Evolutionary conservation across 495 filamentous ascomycete genomes (phyloP).

Genomic region (Trichoderma reesei): DNA sequence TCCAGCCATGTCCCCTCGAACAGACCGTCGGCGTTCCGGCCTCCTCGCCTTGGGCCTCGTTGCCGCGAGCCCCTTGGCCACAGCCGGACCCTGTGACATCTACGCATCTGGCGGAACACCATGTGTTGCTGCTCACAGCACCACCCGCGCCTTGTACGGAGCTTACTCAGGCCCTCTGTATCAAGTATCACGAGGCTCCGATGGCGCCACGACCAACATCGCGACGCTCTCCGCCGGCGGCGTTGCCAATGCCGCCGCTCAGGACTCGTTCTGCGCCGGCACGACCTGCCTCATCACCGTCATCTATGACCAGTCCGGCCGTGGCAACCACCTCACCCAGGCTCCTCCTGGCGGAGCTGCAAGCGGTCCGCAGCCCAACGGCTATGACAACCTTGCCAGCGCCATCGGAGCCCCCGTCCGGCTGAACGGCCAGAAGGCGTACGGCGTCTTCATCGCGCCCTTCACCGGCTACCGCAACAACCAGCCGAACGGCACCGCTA

Average conservation of each 20-base stretch:
- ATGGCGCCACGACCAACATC: slow-evolving; percentile 39
- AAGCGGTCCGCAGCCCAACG: slow-evolving; percentile 38
- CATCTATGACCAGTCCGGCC: slow-evolving; percentile 52
- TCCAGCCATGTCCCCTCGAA: neutral
- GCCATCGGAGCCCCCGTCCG: slow-evolving; percentile 48
- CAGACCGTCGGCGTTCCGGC: neutral
- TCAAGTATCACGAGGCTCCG: slow-evolving; percentile 46
- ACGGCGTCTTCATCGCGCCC: slow-evolving; percentile 48
- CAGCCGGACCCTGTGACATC: slow-evolving; percentile 48
- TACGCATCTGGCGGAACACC: slow-evolving; percentile 43
- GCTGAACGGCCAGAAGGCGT: slow-evolving; percentile 47
- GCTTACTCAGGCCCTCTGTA: slow-evolving; percentile 43
- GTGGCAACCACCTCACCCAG: slow-evolving; percentile 46
- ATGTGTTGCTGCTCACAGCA: slow-evolving; percentile 50
- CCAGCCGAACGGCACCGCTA: slow-evolving; percentile 37
- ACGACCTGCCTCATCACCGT: slow-evolving; percentile 50
- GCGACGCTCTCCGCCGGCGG: slow-evolving; percentile 36
- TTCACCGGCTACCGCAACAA: slow-evolving; percentile 49
- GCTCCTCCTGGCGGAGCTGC: slow-evolving; percentile 42
- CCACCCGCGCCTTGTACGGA: slow-evolving; percentile 47
- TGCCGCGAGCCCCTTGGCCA: slow-evolving; percentile 31
- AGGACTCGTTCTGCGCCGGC: slow-evolving; percentile 46
- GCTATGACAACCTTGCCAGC: slow-evolving; percentile 45
- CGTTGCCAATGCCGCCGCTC: slow-evolving; percentile 45
- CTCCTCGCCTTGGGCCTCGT: slow-evolving; percentile 24